These are phyloP conservation scores for Diaporthe citrichinensis DNA, from an alignment of 2,329 filamentous ascomycete genomes.

Conservation along the genomic window DNA sequence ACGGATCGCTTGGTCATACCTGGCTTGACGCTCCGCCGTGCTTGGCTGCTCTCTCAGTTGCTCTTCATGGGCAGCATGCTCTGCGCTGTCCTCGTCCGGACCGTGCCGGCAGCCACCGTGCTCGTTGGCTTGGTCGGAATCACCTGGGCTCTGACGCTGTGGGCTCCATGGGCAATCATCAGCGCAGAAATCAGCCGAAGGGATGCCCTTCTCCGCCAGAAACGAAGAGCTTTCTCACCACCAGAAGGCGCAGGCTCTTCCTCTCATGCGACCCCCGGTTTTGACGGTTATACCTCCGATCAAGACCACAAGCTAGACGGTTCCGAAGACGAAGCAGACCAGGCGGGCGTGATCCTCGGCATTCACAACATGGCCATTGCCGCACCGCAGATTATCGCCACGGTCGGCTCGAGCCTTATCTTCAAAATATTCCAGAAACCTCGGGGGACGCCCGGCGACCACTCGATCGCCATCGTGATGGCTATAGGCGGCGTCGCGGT, in stretches of 20 bases:
- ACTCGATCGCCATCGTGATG: constrained; percentile 88
- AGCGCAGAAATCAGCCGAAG: constrained; percentile 90
- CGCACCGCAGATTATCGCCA: constrained; percentile 91
- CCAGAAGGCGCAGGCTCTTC: constrained; percentile 35
- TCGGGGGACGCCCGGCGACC: constrained; percentile 85
- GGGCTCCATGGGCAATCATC: constrained; percentile 96
- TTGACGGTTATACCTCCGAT: constrained; percentile 48
- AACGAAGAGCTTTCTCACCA: constrained; percentile 44
- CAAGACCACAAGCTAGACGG: constrained; percentile 49
- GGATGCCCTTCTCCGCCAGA: constrained; percentile 70
- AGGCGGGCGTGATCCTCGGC: constrained; percentile 91
- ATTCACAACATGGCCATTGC: constrained; percentile 97
- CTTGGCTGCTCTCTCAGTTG: constrained; percentile 89
- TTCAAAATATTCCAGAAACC: constrained; percentile 92
- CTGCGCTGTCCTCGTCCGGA: constrained; percentile 83
- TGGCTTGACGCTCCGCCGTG: constrained; percentile 86
- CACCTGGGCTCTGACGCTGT: constrained; percentile 92
- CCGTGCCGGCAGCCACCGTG: constrained; percentile 78
- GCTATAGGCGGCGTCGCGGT: constrained; percentile 87
- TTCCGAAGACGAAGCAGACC: constrained; percentile 72
- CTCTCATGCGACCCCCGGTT: constrained; percentile 30
- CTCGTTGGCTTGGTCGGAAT: constrained; percentile 88
- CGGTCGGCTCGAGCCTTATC: constrained; percentile 84
- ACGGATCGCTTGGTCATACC: constrained; percentile 80
- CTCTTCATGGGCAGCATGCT: constrained; percentile 87